phyloP scores from a whole-genome alignment of 768 basidiomycete genomes.

The Saitozyma sp. region DNA sequence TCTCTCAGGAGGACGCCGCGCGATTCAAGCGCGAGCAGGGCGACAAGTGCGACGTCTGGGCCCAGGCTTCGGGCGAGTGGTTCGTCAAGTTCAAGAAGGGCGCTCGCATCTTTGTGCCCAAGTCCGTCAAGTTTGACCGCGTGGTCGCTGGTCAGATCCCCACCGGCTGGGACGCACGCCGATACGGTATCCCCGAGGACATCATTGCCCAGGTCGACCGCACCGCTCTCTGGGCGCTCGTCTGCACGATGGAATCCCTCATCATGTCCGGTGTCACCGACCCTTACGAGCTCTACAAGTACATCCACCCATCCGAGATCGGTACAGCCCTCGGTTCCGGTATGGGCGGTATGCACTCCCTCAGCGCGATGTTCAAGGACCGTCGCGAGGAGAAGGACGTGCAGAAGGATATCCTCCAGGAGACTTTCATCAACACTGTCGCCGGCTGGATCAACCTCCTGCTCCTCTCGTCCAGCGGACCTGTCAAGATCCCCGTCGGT shows the following conservation, averaged over 20 bases:
- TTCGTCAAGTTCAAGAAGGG: slow-evolving; percentile 99
- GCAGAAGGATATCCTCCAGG: slow-evolving; percentile 96
- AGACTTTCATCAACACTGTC: slow-evolving; percentile 99
- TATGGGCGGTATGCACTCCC: slow-evolving; percentile 91
- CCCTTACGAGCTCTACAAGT: slow-evolving; percentile 95
- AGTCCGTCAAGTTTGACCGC: slow-evolving; percentile 91
- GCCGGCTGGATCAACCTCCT: slow-evolving; percentile 97
- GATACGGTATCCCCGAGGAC: slow-evolving; percentile 95
- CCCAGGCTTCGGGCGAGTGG: slow-evolving; percentile 87
- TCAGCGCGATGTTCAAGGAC: slow-evolving; percentile 98
- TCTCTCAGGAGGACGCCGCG: slow-evolving; percentile 82
- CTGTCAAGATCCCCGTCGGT: slow-evolving; percentile 98
- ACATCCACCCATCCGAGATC: slow-evolving; percentile 94
- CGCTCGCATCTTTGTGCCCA: slow-evolving; percentile 86
- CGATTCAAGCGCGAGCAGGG: slow-evolving; percentile 97
- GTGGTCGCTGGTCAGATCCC: slow-evolving; percentile 94
- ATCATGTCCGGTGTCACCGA: slow-evolving; percentile 97
- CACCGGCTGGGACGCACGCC: slow-evolving; percentile 93
- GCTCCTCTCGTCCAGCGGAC: slow-evolving; percentile 91
- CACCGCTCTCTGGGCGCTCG: slow-evolving; percentile 89
- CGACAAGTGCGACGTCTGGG: slow-evolving; percentile 95
- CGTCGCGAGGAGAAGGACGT: slow-evolving; percentile 97
- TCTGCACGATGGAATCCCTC: slow-evolving; percentile 90
- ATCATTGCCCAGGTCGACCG: slow-evolving; percentile 94
- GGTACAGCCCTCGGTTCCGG: slow-evolving; percentile 92